phyloP scores from a whole-genome alignment of 495 filamentous ascomycete species.

The Diplogelasinospora grovesii region DNA sequence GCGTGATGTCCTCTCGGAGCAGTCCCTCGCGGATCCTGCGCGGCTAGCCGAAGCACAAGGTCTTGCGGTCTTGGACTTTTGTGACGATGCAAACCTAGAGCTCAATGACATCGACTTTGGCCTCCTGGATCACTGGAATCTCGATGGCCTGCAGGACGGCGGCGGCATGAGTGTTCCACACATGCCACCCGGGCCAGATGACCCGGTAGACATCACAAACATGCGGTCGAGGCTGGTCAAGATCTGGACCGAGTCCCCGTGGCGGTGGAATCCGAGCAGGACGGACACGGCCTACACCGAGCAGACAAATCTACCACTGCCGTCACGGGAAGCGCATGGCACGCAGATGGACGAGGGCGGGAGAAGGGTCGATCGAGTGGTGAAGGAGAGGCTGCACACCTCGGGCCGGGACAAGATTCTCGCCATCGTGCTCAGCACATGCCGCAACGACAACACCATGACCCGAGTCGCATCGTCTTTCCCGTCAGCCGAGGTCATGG shows the following conservation, averaged over 20 bases:
- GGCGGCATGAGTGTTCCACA: constrained; percentile 5
- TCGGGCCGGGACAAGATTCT: constrained; percentile 50
- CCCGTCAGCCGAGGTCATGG: constrained; percentile 51
- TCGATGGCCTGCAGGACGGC: constrained; percentile 25
- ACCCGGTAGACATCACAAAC: constrained; percentile 23
- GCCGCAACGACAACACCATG: constrained; percentile 36
- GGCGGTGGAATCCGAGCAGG: constrained; percentile 46
- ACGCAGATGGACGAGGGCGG: constrained; percentile 16
- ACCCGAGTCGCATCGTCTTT: constrained; percentile 51
- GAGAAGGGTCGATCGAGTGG: constrained; percentile 23
- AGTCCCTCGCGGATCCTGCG: constrained; percentile 15
- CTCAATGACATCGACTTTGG: constrained; percentile 56
- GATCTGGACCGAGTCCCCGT: constrained; percentile 43
- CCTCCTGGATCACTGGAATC: constrained; percentile 51
- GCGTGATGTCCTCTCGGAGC: constrained; percentile 29
- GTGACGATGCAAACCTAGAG: constrained; percentile 49
- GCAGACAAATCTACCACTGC: constrained; percentile 48
- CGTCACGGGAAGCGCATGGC: constrained; percentile 27
- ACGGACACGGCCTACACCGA: constrained; percentile 46
- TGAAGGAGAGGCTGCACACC: constrained; percentile 37
- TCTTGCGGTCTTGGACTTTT: constrained; percentile 37
- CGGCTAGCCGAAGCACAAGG: constrained; percentile 28
- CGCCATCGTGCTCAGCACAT: constrained; percentile 50
- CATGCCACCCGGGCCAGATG: constrained; percentile 2
- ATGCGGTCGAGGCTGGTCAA: constrained; percentile 29